phyloP scores from a whole-genome alignment of 371 early-diverging fungal genomes.

The Phascolomyces articulosus region DNA sequence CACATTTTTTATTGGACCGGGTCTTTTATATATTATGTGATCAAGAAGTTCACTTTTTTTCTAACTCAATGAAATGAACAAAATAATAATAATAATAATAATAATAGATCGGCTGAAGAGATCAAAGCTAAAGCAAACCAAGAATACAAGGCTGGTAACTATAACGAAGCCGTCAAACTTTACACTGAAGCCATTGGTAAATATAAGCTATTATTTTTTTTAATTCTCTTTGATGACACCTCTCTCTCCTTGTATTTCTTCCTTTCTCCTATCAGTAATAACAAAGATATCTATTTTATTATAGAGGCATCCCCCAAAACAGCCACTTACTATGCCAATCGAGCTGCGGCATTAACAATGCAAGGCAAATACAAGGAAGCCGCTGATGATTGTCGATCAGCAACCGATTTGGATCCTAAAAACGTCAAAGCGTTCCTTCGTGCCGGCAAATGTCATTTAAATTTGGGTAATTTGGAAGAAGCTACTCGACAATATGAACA shows the following conservation, averaged over 20 bases:
- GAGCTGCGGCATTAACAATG: conserved; percentile 84
- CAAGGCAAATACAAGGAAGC: conserved; percentile 67
- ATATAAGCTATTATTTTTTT: background rate
- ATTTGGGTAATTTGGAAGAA: conserved; percentile 65
- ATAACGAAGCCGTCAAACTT: conserved; percentile 59
- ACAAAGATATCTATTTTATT: background rate
- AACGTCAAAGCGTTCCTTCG: conserved; percentile 76
- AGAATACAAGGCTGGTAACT: conserved; percentile 63
- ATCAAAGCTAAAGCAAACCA: conserved; percentile 63
- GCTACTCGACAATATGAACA: conserved; percentile 48
- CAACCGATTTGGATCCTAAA: conserved; percentile 63
- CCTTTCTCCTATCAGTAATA: background rate
- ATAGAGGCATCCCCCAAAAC: conserved; percentile 63
- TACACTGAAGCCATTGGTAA: conserved; percentile 68
- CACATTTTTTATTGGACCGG: too few species aligned
- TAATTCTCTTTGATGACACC: background rate
- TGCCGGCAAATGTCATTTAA: conserved; percentile 74
- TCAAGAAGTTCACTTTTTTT: too few species aligned
- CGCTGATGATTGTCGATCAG: conserved; percentile 70
- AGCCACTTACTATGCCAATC: conserved; percentile 77
- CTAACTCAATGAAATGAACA: too few species aligned
- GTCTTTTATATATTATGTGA: too few species aligned
- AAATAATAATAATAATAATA: too few species aligned
- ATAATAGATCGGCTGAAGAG: conserved; percentile 55
- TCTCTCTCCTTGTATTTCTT: background rate